Conservation (phyloP, 2,329 filamentous ascomycete species). For the Pseudohalonectria lignicola region DNA sequence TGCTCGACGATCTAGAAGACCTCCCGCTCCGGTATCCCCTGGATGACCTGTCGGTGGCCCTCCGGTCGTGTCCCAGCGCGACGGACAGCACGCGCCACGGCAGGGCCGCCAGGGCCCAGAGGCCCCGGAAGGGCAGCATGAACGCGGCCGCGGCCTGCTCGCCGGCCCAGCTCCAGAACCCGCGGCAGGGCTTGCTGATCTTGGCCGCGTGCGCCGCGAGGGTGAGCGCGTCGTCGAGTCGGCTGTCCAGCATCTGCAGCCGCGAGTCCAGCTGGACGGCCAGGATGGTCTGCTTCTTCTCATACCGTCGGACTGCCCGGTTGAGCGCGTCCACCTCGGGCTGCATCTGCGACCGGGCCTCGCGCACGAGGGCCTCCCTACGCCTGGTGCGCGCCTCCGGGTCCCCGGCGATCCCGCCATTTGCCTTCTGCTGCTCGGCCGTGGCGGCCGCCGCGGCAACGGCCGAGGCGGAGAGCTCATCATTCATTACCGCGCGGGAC, state of each 20-base stretch:
- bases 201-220: constrained; percentile 67
- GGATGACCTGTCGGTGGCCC: neutral
- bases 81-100: neutral
- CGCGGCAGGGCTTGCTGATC: constrained; percentile 23
- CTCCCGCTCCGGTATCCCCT: constrained; percentile 1
- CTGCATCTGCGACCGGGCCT: constrained; percentile 56
- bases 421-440: constrained; percentile 18
- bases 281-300: constrained; percentile 73
- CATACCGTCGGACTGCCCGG: constrained; percentile 79
- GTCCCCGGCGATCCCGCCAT: constrained; percentile 21
- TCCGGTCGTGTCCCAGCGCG: neutral
- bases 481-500: constrained; percentile 25
- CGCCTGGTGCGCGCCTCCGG: constrained; percentile 3
- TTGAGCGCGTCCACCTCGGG: constrained; percentile 82
- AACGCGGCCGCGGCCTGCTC: constrained; percentile 22
- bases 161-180: constrained; percentile 23
- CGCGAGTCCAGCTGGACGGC: constrained; percentile 66
- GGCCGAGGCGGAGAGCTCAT: constrained; percentile 11
- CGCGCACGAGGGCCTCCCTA: constrained; percentile 27
- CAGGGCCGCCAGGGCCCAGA: neutral
- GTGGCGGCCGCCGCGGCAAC: neutral
- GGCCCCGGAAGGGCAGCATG: constrained; percentile 8
- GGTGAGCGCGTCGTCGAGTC: constrained; percentile 66
- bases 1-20: constrained; percentile 1
- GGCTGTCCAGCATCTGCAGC: constrained; percentile 58